Base-by-base conservation (phyloP, 495 filamentous ascomycete species). In the Lasiosphaeria ovina region DNA sequence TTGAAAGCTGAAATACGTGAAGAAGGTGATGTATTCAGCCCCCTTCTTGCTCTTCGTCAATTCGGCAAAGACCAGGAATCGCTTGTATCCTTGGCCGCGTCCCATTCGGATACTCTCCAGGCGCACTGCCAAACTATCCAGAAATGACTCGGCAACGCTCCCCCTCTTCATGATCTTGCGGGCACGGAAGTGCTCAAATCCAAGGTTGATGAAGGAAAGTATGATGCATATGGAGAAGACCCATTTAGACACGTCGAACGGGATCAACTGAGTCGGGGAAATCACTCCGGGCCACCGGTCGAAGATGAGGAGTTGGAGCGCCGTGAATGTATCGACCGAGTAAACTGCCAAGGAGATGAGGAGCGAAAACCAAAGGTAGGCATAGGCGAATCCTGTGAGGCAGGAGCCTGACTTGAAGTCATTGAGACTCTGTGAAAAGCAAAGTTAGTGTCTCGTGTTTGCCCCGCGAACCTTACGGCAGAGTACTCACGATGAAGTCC, bases 1-100 rank as follows among this genome's bases (percentile, higher is more conserved):
- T 77, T 97, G 88, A 71, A 97, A 97, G 16, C 89, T 88, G 73
- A 97, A 98, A 68, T 96, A 97, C 35, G 91, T 88, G 68, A 97
- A 96, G 3, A 98, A 80, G 10, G 93, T 94, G 45, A 96, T 80
- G 70, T 96, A 96, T 71, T 97, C 93, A 35, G 86, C 84, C 10
- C 92, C 91, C 71, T 96, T 93, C 70, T 89, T 92, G 73, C 88
- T 90, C 70, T 93, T 92, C 1, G 94, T 97, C 74, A 98, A 77
- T 63, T 91, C 90, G 6, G 92, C 85, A 69, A 97, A 98, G 50
- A 98, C 92, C 16, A 97, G 76, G 69, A 97, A 98, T 36, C 93
- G 81, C 63, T 82, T 87, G 85, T 87, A 98, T 36, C 94, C 83
- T 35, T 85, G 85, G 16, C 81, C 79, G 24, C 79, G 74, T 11